Evolutionary conservation across 2,329 filamentous ascomycete species (phyloP).

Genomic region (Fusarium nanum): DNA sequence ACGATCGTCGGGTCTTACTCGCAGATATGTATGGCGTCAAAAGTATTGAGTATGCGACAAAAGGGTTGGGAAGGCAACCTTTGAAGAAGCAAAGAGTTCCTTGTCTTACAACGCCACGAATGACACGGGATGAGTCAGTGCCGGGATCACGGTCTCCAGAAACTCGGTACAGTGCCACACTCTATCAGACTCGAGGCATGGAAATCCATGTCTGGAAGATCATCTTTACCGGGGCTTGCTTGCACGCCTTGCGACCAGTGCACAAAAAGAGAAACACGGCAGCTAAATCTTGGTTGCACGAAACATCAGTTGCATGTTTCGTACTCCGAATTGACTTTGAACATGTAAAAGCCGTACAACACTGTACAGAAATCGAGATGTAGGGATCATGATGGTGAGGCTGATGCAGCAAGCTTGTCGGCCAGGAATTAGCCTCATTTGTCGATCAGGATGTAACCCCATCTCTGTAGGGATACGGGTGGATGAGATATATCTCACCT

Average conservation of each 20-base stretch:
- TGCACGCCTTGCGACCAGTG: slow-evolving; percentile 1
- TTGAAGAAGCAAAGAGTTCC: slow-evolving; percentile 7
- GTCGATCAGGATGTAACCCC: slow-evolving; percentile 36
- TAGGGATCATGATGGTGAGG: slow-evolving; percentile 5
- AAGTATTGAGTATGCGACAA: background rate
- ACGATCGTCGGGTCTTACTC: slow-evolving; percentile 14
- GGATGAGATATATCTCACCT: slow-evolving; percentile 14
- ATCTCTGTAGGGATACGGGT: slow-evolving; percentile 30
- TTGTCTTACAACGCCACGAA: slow-evolving; percentile 31
- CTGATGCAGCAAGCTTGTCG: slow-evolving; percentile 9
- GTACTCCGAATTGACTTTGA: background rate
- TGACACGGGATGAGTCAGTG: slow-evolving; percentile 3
- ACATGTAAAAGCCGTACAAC: background rate
- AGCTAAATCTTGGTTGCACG: slow-evolving; percentile 8
- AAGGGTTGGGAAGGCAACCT: slow-evolving; percentile 9
- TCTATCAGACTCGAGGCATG: slow-evolving; percentile 8
- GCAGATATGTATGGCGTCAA: slow-evolving; percentile 2
- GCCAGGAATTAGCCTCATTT: slow-evolving; percentile 20
- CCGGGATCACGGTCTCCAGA: slow-evolving; percentile 26
- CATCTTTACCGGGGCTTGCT: background rate
- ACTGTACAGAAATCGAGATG: background rate
- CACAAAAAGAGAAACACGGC: slow-evolving; percentile 15
- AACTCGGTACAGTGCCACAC: slow-evolving; percentile 25
- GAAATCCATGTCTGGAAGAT: slow-evolving; percentile 18
- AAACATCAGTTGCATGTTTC: slow-evolving; percentile 6